Conservation (phyloP, 2,329 filamentous ascomycete genomes). For the Tolypocladium endophyticum region DNA sequence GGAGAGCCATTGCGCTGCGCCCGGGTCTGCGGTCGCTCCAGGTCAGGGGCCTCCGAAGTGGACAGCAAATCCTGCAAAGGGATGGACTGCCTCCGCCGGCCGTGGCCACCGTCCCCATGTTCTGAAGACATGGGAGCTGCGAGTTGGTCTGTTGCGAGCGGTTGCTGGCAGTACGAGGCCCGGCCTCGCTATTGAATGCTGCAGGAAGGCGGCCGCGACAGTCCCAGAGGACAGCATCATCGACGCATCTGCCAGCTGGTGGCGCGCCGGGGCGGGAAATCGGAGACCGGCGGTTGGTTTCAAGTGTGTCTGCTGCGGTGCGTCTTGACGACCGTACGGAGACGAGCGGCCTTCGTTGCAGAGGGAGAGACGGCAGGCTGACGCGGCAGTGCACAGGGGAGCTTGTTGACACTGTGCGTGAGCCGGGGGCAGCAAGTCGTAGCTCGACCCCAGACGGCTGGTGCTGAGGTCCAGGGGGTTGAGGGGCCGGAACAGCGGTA, state of each 20-base stretch:
- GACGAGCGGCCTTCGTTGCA: background rate
- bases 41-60: background rate
- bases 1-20: slow-evolving; percentile 1
- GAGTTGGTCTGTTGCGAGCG: background rate
- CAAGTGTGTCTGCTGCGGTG: background rate
- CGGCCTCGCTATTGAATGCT: slow-evolving; percentile 3
- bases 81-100: slow-evolving; percentile 41
- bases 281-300: background rate
- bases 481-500: too few species aligned
- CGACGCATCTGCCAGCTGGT: background rate
- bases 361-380: background rate
- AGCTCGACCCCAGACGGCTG: background rate
- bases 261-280: background rate
- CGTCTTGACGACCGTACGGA: background rate
- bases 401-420: background rate
- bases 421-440: too few species aligned
- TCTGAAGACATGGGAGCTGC: slow-evolving; percentile 18
- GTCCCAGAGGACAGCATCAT: background rate
- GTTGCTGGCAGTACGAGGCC: background rate
- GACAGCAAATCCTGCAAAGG: slow-evolving; percentile 53
- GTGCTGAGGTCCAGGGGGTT: background rate
- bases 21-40: background rate
- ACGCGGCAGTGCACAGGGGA: background rate
- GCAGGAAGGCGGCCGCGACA: background rate
- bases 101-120: slow-evolving; percentile 13